Conservation (phyloP, 106 monocot genomes). For the Agapanthus africanus region DNA sequence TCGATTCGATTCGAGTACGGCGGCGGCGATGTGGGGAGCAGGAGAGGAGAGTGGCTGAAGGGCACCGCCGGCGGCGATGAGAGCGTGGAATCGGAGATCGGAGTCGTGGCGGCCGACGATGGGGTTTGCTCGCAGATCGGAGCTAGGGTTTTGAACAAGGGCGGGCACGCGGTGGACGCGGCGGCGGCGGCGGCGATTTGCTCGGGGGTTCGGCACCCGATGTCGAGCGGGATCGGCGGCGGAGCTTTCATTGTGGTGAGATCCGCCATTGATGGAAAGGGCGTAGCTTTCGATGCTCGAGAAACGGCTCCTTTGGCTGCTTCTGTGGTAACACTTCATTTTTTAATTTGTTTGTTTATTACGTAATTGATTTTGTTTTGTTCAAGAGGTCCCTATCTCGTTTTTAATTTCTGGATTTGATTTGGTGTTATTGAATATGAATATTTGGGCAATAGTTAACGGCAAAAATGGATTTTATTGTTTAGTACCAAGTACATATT, state of each 20-base stretch:
- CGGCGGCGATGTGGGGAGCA: neutral
- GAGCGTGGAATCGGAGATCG: slow-evolving; percentile 55
- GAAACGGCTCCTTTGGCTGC: slow-evolving; percentile 72
- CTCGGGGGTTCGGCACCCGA: slow-evolving; percentile 62
- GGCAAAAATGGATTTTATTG: too few relatives aligned
- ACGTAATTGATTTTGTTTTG: neutral
- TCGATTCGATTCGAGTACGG: neutral
- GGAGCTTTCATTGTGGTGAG: slow-evolving; percentile 72
- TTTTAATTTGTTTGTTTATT: neutral
- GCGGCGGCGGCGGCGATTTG: slow-evolving; percentile 73
- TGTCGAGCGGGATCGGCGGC: slow-evolving; percentile 93
- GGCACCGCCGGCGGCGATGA: slow-evolving; percentile 19
- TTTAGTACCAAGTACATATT: too few relatives aligned
- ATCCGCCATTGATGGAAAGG: slow-evolving; percentile 11
- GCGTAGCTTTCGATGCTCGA: slow-evolving; percentile 51
- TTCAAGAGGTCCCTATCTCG: neutral
- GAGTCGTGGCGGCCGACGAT: slow-evolving; percentile 84
- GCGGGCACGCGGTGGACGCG: slow-evolving; percentile 90
- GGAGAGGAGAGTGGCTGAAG: too few relatives aligned
- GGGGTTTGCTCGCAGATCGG: slow-evolving; percentile 76
- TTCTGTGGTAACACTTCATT: slow-evolving; percentile 21
- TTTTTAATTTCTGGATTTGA: neutral
- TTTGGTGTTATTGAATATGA: too few relatives aligned
- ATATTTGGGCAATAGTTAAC: too few relatives aligned
- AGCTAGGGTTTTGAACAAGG: slow-evolving; percentile 36